Evolutionary conservation across 2,329 filamentous ascomycete genomes (phyloP).

Genomic region (Lasiodiplodia sp.): DNA sequence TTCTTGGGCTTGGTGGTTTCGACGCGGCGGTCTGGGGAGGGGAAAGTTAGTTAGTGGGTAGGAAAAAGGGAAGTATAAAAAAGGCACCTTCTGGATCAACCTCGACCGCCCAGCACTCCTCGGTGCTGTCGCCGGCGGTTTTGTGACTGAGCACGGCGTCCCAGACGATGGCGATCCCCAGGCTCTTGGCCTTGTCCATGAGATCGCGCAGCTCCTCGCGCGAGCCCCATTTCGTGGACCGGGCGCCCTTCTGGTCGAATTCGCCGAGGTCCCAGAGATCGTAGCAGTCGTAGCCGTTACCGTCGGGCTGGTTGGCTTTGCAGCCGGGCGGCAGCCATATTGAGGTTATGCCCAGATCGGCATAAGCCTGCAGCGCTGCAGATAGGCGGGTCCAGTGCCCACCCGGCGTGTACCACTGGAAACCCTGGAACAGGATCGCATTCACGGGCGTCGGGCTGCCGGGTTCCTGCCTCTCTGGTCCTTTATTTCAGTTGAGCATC

Average conservation of each 20-base stretch:
- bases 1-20: constrained; percentile 63
- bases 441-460: constrained; percentile 15
- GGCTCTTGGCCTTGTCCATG: constrained; percentile 57
- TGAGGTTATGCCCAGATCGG: constrained; percentile 62
- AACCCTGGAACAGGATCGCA: constrained; percentile 68
- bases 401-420: constrained; percentile 75
- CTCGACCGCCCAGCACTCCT: constrained; percentile 68
- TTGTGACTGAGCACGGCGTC: constrained; percentile 78
- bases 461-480: constrained; percentile 13
- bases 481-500: constrained; percentile 3
- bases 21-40: constrained; percentile 60
- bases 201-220: constrained; percentile 69
- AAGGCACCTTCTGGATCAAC: constrained; percentile 58
- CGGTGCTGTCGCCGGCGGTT: constrained; percentile 70
- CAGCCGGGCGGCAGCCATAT: constrained; percentile 74
- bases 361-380: constrained; percentile 60
- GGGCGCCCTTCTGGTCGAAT: constrained; percentile 73
- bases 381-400: constrained; percentile 69
- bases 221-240: constrained; percentile 72
- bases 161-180: constrained; percentile 68
- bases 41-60: neutral
- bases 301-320: constrained; percentile 67
- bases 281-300: constrained; percentile 70
- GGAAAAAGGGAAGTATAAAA: neutral
- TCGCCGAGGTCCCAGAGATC: constrained; percentile 76